Conservation (phyloP, 441 rosid species). For the Biscutella laevigata region DNA sequence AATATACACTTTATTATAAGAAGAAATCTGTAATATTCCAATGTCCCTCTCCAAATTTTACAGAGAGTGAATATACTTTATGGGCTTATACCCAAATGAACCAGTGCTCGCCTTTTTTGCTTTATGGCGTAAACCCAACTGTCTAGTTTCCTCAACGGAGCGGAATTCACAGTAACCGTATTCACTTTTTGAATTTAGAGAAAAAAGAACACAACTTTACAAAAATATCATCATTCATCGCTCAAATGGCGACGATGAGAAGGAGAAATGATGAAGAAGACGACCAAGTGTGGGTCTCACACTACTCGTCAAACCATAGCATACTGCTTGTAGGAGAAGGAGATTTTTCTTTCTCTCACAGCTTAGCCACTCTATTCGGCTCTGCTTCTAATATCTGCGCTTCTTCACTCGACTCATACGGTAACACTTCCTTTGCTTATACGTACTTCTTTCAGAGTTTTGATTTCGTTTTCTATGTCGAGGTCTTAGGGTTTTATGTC, state of each 20-base stretch:
- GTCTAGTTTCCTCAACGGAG: no score
- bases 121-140: no score
- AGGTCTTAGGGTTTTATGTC: neutral
- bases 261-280: neutral
- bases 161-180: no score
- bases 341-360: constrained; percentile 49
- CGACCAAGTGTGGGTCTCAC: constrained; percentile 7
- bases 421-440: constrained; percentile 16
- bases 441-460: neutral
- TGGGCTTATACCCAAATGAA: no score
- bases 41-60: no score
- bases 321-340: constrained; percentile 54
- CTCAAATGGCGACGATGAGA: constrained; percentile 5
- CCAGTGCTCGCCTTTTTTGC: no score
- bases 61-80: no score
- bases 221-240: neutral
- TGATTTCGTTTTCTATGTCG: neutral
- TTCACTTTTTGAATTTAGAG: neutral
- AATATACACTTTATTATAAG: no score
- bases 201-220: neutral
- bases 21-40: no score
- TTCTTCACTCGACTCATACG: constrained; percentile 43
- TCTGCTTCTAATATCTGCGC: constrained; percentile 51
- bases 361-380: constrained; percentile 39
- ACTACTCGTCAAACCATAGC: constrained; percentile 22